phyloP scores from a whole-genome alignment of 2,329 filamentous ascomycete species.

The Aspergillus niger region DNA sequence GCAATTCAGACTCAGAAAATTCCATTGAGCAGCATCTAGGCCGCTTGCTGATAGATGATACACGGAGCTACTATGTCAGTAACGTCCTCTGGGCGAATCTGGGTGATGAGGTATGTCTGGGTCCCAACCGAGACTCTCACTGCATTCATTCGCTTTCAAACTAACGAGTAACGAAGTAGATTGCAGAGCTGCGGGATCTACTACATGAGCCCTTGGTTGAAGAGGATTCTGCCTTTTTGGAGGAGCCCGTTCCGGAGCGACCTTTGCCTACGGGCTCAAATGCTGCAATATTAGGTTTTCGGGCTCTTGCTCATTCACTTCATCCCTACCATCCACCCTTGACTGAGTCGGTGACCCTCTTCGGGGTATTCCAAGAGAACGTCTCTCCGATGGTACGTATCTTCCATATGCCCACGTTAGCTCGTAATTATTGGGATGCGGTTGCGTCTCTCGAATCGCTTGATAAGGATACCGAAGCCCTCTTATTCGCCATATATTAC shows the following conservation, averaged over 20 bases:
- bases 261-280: slow-evolving; percentile 55
- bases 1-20: background rate
- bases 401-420: slow-evolving; percentile 55
- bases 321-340: slow-evolving; percentile 53
- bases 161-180: slow-evolving; percentile 32
- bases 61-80: slow-evolving; percentile 62
- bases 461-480: slow-evolving; percentile 54
- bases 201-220: slow-evolving; percentile 46
- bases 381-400: slow-evolving; percentile 59
- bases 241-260: slow-evolving; percentile 34
- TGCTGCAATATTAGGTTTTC: slow-evolving; percentile 45
- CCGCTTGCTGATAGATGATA: slow-evolving; percentile 61
- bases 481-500: slow-evolving; percentile 63
- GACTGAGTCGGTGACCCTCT: slow-evolving; percentile 17
- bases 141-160: background rate
- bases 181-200: slow-evolving; percentile 61
- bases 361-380: slow-evolving; percentile 20
- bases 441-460: slow-evolving; percentile 49
- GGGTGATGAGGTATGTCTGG: slow-evolving; percentile 54
- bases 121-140: background rate
- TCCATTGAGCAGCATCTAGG: slow-evolving; percentile 49
- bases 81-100: slow-evolving; percentile 64
- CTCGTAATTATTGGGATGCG: slow-evolving; percentile 49
- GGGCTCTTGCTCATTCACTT: slow-evolving; percentile 55
- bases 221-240: slow-evolving; percentile 50